Evolutionary conservation across 176 grass and related monocot genomes (phyloP), one percentile per base, ranked within the genome.

Genomic region (Bonia amplexicaulis): DNA sequence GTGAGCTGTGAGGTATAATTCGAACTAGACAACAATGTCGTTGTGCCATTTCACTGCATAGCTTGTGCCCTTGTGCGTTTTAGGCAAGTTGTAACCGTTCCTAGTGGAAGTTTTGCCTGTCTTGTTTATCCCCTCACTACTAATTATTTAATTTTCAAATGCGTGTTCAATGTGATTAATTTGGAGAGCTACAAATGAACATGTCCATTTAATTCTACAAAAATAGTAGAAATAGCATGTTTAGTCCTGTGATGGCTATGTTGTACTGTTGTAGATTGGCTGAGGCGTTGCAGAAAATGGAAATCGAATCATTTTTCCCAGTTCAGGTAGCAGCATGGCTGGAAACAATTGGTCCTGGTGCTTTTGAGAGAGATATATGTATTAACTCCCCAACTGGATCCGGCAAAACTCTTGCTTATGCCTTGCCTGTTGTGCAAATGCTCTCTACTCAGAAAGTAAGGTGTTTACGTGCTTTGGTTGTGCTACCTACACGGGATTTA

Each of bases 311-410:
- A 2, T 87, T 98, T 40, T 95, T 98, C 65, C 87, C 93, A 0
- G 96, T 93, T 16, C 96, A 98, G 82, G 76, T 90, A 79, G 91
- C 93, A 45, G 86, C 94, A 41, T 98, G 91, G 93, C 48, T 93
- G 14, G 93, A 98, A 80, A 93, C 91, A 51, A 73, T 98, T 71
- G 91, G 96, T 13, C 91, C 96, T 15, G 91, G 96, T 45, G 89
- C 90, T 82, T 98, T 98, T 78, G 89, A 98, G 80, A 92, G 93
- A 65, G 96, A 98, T 77, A 92, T 98, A 68, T 95, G 96, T 90
- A 89, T 95, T 6, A 98, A 98, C 42, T 98, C 96, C 65, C 96
- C 96, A 10, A 98, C 96, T 74, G 96, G 96, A 66, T 95, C 93
- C 33, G 93, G 96, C 42, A 98, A 98, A 62, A 98, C 96, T 42